A percentile compares a stretch with the other conserved stretches of the same genome.
Evolutionary conservation across 768 basidiomycete genomes (phyloP).

Genomic region (Termitomyces sp.): DNA sequence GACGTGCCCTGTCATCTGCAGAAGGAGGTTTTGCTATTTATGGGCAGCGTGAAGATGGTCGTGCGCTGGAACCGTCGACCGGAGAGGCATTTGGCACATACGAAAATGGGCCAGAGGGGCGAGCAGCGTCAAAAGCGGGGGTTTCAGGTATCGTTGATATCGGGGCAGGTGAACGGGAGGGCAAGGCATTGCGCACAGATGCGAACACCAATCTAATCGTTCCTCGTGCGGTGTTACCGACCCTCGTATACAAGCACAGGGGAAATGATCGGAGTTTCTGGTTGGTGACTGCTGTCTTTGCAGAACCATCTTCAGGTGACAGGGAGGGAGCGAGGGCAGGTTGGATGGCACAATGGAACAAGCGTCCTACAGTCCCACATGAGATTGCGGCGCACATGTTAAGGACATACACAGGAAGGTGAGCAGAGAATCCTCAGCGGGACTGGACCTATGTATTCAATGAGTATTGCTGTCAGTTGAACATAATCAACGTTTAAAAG

Average conservation of each 20-base stretch:
- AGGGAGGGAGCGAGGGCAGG: too few species aligned
- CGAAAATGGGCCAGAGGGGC: conserved; percentile 41
- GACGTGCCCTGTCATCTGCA: conserved; percentile 48
- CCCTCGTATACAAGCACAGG: conserved; percentile 47
- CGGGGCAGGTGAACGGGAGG: conserved; percentile 25
- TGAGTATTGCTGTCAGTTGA: conserved; percentile 61
- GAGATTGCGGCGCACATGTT: conserved; percentile 2
- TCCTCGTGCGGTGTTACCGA: conserved; percentile 54
- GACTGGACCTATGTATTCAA: conserved; percentile 45
- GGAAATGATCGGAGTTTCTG: conserved; percentile 41
- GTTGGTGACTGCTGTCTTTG: conserved; percentile 47
- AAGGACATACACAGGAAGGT: background rate
- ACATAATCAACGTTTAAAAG: conserved; percentile 23
- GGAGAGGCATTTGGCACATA: conserved; percentile 46
- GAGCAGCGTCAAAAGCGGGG: conserved; percentile 58
- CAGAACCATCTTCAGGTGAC: background rate
- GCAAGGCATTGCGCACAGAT: conserved; percentile 56
- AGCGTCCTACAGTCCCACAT: conserved; percentile 2
- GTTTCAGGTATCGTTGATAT: conserved; percentile 61
- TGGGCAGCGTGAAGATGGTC: conserved; percentile 58
- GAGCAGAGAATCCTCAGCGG: background rate
- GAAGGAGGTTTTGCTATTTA: conserved; percentile 74
- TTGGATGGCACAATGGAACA: conserved; percentile 6
- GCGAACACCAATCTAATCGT: conserved; percentile 50
- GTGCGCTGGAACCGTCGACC: conserved; percentile 49